Base-by-base conservation (phyloP, 2,329 filamentous ascomycete species). In the Dothistroma pini region DNA sequence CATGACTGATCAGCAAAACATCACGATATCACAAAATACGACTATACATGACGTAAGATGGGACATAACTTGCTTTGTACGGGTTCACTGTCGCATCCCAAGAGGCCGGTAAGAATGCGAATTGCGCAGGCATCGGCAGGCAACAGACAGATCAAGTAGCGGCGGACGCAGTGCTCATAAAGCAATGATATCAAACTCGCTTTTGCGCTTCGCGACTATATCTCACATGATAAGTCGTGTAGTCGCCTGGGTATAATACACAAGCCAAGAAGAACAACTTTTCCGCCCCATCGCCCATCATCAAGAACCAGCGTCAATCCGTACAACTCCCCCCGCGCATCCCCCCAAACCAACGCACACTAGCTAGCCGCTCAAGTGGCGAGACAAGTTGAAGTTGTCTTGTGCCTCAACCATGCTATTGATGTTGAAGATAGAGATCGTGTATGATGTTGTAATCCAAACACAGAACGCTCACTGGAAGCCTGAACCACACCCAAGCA, bases 401-500 rank as follows among this genome's bases (percentile, higher is more conserved):
- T 53, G 10, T 50, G 55, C 55, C 55, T 50, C 16, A 21, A 50
- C 31, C 22, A 34, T 9, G 21, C 29, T 12, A 41, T 50, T n/a
- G 44, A 50, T 50, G 44, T 50, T 50, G 44, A 50, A 38, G 35
- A 50, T 34, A 53, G 50, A 25, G 34, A 50, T 54, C 49, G 51
- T 54, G 60, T 48, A 59, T 61, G 59, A 62, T 64, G 64, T 66
- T 66, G 63, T 59, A 56, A 60, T 58, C 61, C 56, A 64, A 58
- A 56, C 59, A 56, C 58, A 61, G 51, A 56, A 61, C 44, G 57
- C 57, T 59, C 57, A 31, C n/a, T 53, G 6, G 54, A 57, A 54
- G 59, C 38, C 55, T 54, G 29, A 58, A 31, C 59, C 56, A 57
- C 55, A 59, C 56, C 14, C 53, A 41, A 59, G 58, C 60, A 59